phyloP scores from a whole-genome alignment of 208 protist genomes.

The Strigomonas culicis region DNA sequence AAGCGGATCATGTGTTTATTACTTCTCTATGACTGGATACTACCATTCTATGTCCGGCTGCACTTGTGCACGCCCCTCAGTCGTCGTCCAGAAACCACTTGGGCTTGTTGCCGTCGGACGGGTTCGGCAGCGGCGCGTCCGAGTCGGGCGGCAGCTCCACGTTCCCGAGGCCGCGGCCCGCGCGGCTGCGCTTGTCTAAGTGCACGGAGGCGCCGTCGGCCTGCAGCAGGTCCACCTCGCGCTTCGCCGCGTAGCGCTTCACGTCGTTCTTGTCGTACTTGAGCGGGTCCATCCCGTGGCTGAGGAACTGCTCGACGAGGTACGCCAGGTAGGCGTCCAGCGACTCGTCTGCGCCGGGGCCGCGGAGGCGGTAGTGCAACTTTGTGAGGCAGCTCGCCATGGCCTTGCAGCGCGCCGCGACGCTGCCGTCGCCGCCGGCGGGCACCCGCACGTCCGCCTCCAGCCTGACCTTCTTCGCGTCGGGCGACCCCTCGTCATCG shows the following conservation, averaged over 20 bases:
- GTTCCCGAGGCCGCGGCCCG: constrained; percentile 47
- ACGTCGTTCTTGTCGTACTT: constrained; percentile 54
- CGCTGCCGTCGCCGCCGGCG: constrained; percentile 3
- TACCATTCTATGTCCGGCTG: no score
- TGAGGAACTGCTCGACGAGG: constrained; percentile 60
- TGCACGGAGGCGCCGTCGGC: constrained; percentile 56
- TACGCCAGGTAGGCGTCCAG: constrained; percentile 62
- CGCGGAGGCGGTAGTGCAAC: constrained; percentile 53
- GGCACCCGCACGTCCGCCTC: constrained; percentile 23
- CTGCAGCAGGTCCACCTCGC: constrained; percentile 76
- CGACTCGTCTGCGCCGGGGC: constrained; percentile 41
- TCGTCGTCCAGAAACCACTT: no score
- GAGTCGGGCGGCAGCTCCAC: constrained; percentile 12
- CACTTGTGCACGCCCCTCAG: no score
- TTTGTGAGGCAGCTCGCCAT: constrained; percentile 74
- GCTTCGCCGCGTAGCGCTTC: constrained; percentile 55
- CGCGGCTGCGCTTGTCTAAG: constrained; percentile 58
- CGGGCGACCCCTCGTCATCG: constrained; percentile 20
- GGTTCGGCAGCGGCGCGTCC: background rate
- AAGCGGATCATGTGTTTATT: no score
- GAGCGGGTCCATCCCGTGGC: constrained; percentile 63
- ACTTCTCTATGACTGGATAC: no score
- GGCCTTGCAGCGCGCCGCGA: constrained; percentile 42
- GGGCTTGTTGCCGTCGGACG: background rate
- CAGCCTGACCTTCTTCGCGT: constrained; percentile 35